phyloP scores from a whole-genome alignment of 2,329 filamentous ascomycete species.

The Fusarium subglutinans region DNA sequence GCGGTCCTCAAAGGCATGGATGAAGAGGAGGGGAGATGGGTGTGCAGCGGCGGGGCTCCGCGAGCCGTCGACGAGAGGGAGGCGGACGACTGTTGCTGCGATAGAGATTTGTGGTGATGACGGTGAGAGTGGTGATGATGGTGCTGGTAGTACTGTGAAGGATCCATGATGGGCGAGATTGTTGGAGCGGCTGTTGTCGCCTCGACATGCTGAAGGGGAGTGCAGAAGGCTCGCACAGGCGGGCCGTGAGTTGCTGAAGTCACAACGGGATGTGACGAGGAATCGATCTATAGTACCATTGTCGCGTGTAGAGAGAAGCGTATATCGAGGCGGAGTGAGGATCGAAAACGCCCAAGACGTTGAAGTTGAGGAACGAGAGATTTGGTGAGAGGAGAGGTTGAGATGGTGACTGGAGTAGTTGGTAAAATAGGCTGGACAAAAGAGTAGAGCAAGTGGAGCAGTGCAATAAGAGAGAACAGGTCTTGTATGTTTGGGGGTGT shows the following conservation, averaged over 20 bases:
- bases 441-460: slow-evolving; percentile 39
- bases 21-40: slow-evolving; percentile 48
- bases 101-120: slow-evolving; percentile 43
- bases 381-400: slow-evolving; percentile 31
- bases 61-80: slow-evolving; percentile 42
- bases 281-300: slow-evolving; percentile 42
- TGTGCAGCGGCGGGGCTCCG: slow-evolving; percentile 41
- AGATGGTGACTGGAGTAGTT: slow-evolving; percentile 28
- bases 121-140: slow-evolving; percentile 35
- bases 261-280: slow-evolving; percentile 37
- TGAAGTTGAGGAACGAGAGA: slow-evolving; percentile 22
- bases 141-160: slow-evolving; percentile 41
- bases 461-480: slow-evolving; percentile 32
- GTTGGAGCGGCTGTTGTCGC: slow-evolving; percentile 33
- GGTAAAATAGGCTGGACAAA: slow-evolving; percentile 35
- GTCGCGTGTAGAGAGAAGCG: slow-evolving; percentile 18
- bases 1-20: slow-evolving; percentile 59
- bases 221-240: slow-evolving; percentile 38
- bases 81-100: slow-evolving; percentile 43
- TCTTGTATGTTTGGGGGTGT: slow-evolving; percentile 42
- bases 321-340: not conserved
- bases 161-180: slow-evolving; percentile 42
- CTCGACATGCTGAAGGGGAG: slow-evolving; percentile 42
- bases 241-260: slow-evolving; percentile 33
- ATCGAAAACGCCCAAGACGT: not conserved